Evolutionary conservation across 176 grass and related monocot species (phyloP), one percentile per base, ranked within the genome.

Genomic region (Zoysia pacifica): DNA sequence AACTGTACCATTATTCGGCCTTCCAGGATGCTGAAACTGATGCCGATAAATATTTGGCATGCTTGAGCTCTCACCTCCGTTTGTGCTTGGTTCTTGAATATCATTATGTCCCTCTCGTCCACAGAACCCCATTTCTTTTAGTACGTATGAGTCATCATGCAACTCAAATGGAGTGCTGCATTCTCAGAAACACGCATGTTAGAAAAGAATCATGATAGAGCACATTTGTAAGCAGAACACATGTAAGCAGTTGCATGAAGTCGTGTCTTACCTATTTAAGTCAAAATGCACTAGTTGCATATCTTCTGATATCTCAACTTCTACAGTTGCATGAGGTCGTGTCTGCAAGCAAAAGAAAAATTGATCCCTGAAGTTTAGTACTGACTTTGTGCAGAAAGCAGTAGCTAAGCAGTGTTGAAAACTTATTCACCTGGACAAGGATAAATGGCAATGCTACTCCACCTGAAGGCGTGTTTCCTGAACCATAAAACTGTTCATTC

Each of bases 291-390:
- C 97, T 42, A 99, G 66, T 45, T 99, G 93, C 92, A 93, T 95
- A 73, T 99, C 97, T 90, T 99, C 97, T 65, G 97, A 99, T 87
- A 99, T 95, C 56, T 99, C 97, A 35, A 99, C 97, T 78, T 99
- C 97, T 8, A 99, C 97, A 36, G 90, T 99, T 84, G 97, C 97
- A 91, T 99, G 97, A 63, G 97, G 93, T 4, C 86, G 93, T 39
- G 97, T 95, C 97, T 99, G 84, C 81, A 91, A 60, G 50, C 7
- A 52, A 67, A 44, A 58, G 41, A 67, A 66, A 2, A 74, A 64
- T 16, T 48, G 45, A 74, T n/a, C 2, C 35, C 11, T 70, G 6
- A 46, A 11, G 52, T 61, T 81, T 67, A 70, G n/a, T 50, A 13
- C 67, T 36, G 65, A 48, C 43, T 58, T 54, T 66, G 70, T 8